Conservation (phyloP, 164 flowering plant species). For the Chimonanthus salicifolius region DNA sequence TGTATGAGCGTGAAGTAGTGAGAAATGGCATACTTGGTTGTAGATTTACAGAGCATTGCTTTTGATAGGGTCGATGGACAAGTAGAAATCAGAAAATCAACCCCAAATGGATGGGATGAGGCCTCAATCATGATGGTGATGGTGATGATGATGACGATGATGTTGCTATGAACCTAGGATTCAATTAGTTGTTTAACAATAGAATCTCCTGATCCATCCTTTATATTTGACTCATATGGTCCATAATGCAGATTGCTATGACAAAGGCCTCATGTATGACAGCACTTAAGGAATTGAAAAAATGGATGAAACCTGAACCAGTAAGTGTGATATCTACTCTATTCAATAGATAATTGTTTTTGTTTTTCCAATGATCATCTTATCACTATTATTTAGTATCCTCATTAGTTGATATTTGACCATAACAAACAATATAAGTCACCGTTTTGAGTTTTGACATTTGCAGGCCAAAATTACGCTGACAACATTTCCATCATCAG, state of each 20-base stretch:
- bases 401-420: constrained; percentile 1
- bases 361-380: too few species aligned
- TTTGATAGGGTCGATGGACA: background rate
- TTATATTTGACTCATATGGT: background rate
- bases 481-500: constrained; percentile 54
- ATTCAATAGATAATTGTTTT: background rate
- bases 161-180: background rate
- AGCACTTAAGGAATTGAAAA: constrained; percentile 12
- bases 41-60: background rate
- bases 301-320: constrained; percentile 16
- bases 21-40: background rate
- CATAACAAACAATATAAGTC: background rate
- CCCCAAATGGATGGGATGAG: background rate
- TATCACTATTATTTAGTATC: background rate
- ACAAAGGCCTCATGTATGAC: constrained; percentile 3
- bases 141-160: background rate
- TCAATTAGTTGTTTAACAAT: background rate
- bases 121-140: background rate
- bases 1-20: too few species aligned
- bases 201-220: background rate
- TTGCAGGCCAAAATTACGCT: constrained; percentile 49
- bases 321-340: background rate
- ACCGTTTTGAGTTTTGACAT: background rate
- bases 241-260: constrained; percentile 14
- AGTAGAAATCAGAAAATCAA: background rate